Base-by-base conservation (phyloP, 495 filamentous ascomycete genomes). In the Lophium mytilinum region DNA sequence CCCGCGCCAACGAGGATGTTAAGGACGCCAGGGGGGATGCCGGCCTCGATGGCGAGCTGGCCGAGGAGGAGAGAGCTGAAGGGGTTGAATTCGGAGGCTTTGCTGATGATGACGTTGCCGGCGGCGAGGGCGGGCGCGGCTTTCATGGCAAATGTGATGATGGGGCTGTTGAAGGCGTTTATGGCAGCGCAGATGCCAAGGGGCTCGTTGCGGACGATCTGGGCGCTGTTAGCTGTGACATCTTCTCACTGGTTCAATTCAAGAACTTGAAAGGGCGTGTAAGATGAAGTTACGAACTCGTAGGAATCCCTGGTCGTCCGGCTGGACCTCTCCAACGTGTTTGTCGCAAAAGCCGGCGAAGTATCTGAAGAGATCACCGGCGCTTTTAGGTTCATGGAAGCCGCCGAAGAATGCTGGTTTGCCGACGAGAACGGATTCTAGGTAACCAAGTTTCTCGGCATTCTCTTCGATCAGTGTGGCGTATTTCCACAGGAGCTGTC, bases 191-290 rank as follows among this genome's bases (percentile, higher is more conserved):
- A 30, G 15, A 48, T 33, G 1, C 45, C 45, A 1, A 48, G 19
- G 17, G 45, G 45, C 9, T 48, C 45, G 21, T 48, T 48, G 45
- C 45, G 45, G 8, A 48, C 45, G 45, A 48, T 48, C 45, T 48
- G 18, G 45, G 9, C 10, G 45, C 14, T 21, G 12, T 47, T 3
- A 21, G 43, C 18, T 15, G 19, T n/a, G 9, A 18, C 18, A 2
- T 3, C 21, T 19, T 47, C 18, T 11, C 15, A 9, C 1, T 5
- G n/a, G 1, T 47, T 11, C n/a, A 41, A 14, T 2, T 19, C 1
- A 21, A 19, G n/a, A 47, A 1, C 5, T 18, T 18, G 18, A 21
- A 15, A 11, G 43, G 43, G 1, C 3, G 10, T 15, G 9, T 5
- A 19, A 10, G 18, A 47, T 5, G 10, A 21, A 19, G n/a, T 1